Evolutionary conservation across 2,329 filamentous ascomycete species (phyloP).

Genomic region (Fusarium kyushuense): DNA sequence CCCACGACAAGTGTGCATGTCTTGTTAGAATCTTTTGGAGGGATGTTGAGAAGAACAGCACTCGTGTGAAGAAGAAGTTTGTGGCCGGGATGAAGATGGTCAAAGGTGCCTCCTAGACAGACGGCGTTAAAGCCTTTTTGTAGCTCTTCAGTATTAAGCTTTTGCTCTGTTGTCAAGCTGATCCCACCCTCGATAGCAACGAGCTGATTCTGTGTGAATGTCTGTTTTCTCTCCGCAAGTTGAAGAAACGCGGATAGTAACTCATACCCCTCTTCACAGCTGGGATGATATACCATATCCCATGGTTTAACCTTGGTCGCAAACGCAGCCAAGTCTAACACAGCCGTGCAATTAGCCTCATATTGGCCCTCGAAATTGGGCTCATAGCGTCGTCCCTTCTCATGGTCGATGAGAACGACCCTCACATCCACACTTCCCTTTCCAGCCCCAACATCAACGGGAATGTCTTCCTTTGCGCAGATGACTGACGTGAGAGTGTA

Average conservation of each 20-base stretch:
- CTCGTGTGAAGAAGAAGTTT: conserved; percentile 96
- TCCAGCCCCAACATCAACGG: conserved; percentile 65
- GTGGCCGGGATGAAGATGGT: conserved; percentile 94
- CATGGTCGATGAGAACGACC: conserved; percentile 78
- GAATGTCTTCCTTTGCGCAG: conserved; percentile 72
- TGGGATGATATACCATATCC: conserved; percentile 73
- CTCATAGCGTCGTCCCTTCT: conserved; percentile 51
- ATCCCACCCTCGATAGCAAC: conserved; percentile 66
- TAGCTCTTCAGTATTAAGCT: background rate
- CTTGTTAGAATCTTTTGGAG: conserved; percentile 52
- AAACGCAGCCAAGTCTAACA: conserved; percentile 65
- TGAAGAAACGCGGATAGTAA: conserved; percentile 64
- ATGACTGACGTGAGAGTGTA: conserved; percentile 82
- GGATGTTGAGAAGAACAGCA: conserved; percentile 74
- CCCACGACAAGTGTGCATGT: conserved; percentile 79
- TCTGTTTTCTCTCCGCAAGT: conserved; percentile 61
- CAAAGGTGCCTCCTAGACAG: conserved; percentile 93
- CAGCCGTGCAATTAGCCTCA: conserved; percentile 59
- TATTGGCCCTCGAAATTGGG: conserved; percentile 54
- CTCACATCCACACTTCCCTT: conserved; percentile 80
- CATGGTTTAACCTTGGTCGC: conserved; percentile 69
- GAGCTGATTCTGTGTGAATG: conserved; percentile 63
- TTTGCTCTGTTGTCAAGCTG: conserved; percentile 51
- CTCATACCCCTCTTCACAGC: conserved; percentile 72
- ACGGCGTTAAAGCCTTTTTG: conserved; percentile 58